Evolutionary conservation across 148 eudicot genomes (phyloP).

Genomic region (Vaccinium macrocarpon): DNA sequence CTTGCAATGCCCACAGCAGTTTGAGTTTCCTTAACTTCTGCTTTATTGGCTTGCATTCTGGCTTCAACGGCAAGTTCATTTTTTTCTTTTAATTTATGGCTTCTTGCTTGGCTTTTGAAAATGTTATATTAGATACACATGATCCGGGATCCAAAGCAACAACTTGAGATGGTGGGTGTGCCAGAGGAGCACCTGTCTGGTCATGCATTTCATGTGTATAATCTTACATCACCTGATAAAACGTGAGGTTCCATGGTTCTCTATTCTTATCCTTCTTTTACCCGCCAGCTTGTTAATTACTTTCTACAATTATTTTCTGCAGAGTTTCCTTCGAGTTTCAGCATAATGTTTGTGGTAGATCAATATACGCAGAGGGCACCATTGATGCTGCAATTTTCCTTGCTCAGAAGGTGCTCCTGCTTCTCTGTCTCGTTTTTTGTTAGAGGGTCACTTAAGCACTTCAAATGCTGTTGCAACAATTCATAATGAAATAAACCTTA

Average conservation of each 20-base stretch:
- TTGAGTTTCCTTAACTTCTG: no score
- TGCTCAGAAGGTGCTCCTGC: slow-evolving; percentile 67
- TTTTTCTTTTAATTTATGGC: background rate
- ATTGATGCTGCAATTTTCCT: slow-evolving; percentile 87
- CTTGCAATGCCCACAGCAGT: no score
- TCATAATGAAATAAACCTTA: background rate
- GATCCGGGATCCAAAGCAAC: slow-evolving; percentile 71
- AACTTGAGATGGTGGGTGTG: slow-evolving; percentile 88
- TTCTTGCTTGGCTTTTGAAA: slow-evolving; percentile 3
- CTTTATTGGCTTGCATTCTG: no score
- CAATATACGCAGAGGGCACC: slow-evolving; percentile 93
- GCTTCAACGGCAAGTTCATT: no score
- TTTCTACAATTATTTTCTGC: slow-evolving; percentile 22
- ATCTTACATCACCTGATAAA: slow-evolving; percentile 77
- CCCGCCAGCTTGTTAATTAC: background rate
- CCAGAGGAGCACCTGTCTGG: slow-evolving; percentile 78
- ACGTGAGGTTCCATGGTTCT: slow-evolving; percentile 50
- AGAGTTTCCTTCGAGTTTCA: slow-evolving; percentile 94
- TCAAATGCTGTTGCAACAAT: background rate
- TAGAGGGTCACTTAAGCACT: background rate
- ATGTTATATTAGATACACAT: slow-evolving; percentile 48
- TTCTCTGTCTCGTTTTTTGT: background rate
- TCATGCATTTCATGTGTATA: slow-evolving; percentile 93
- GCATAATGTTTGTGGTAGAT: slow-evolving; percentile 96
- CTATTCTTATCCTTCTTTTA: background rate